Base-by-base conservation (phyloP, 176 grass and related monocot species). In the Puccinellia tenuiflora region DNA sequence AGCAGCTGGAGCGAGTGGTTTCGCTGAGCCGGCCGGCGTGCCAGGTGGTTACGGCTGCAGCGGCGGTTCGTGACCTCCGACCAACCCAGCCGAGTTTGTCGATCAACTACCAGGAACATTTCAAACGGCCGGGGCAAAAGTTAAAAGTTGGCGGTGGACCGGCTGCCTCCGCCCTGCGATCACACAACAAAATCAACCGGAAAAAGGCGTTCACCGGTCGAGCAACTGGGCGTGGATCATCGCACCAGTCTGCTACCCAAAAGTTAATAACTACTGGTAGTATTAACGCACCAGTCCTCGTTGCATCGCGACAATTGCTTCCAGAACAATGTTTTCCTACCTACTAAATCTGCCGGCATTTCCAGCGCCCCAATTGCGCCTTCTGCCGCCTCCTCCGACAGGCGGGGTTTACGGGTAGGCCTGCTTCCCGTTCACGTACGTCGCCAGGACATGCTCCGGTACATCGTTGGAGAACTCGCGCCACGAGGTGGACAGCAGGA, bases 401-500 rank as follows among this genome's bases (percentile, higher is more conserved):
- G 10, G 45, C 10, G 15, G 45, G 42, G 37, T 34, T 88, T 43
- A 89, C 26, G 93, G 91, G 33, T 94, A 99, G 3, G 85, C 91
- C 68, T 79, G 91, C 73, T 87, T 90, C 37, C 93, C 91, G 28
- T 88, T 92, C 42, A 96, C 87, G 53, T 90, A 99, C 0, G 96
- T 99, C 4, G 91, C 91, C 21, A 91, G 68, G 73, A 96, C 87
- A 2, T 81, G 73, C 14, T 30, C 80, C 3, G 91, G 84, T 22
- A 86, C 13, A 75, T 90, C 68, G 0, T 39, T 29, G 14, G 62
- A 40, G 33, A 96, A 88, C 46, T 99, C 83, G 3, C 62, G 20
- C 93, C 93, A 96, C 18, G 91, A 99, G 38, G 40, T 83, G 1
- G 87, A 85, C n/a, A 91, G 96, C 50, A 99, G 26, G 21, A 94